Conservation (phyloP, 257 asterid species). For the Nicotiana attenuata region DNA sequence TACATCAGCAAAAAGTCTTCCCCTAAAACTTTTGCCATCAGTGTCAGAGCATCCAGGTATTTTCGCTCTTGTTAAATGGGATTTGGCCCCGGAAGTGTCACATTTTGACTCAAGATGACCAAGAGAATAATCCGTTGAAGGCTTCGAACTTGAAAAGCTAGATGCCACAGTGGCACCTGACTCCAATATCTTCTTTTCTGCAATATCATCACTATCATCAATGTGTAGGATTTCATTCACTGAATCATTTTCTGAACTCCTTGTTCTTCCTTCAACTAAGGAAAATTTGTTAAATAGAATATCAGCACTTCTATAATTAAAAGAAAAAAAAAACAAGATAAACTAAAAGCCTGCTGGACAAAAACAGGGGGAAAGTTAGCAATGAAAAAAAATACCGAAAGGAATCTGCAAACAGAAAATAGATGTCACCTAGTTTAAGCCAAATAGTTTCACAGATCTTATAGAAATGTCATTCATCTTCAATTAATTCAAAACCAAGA, state of each 20-base stretch:
- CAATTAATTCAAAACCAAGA: neutral
- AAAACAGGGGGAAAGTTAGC: neutral
- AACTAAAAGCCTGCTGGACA: neutral
- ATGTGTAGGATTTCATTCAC: constrained; percentile 23
- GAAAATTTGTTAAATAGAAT: neutral
- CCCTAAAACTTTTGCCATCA: constrained; percentile 30
- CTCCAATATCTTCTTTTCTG: constrained; percentile 16
- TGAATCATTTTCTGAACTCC: constrained; percentile 12
- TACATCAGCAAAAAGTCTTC: constrained; percentile 19
- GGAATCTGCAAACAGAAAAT: neutral
- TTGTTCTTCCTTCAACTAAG: constrained; percentile 42
- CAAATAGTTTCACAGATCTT: neutral
- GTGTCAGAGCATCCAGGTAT: constrained; percentile 23
- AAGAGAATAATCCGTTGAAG: constrained; percentile 2
- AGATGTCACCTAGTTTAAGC: neutral
- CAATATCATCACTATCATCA: constrained; percentile 30
- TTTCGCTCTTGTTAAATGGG: constrained; percentile 22
- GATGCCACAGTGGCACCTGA: constrained; percentile 19
- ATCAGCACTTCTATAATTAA: neutral
- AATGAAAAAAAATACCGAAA: neutral
- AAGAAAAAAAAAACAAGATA: neutral
- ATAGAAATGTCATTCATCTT: neutral
- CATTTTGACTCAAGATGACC: constrained; percentile 20
- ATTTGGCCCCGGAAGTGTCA: constrained; percentile 21
- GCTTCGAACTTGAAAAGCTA: constrained; percentile 22